Base-by-base conservation (phyloP, 257 asterid genomes). In the Solanum tarijense region DNA sequence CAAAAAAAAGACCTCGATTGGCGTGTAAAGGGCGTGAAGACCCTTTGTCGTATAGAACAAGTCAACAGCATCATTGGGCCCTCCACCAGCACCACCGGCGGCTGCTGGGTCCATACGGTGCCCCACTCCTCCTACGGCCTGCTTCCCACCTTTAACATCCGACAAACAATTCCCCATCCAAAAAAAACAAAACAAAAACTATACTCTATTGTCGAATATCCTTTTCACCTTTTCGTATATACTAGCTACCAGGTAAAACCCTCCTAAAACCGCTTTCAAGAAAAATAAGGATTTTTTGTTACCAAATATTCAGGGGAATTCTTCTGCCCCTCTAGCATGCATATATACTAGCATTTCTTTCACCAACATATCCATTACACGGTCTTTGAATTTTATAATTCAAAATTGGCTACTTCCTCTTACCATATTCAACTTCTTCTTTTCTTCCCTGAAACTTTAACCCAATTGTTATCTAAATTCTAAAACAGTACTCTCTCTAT, bases 111-210 rank as follows among this genome's bases (percentile, higher is more conserved):
- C 87, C 10, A 83, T 68, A 7, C 25, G 78, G 78, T 90, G 88
- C 83, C 39, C 87, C 84, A 87, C 89, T 2, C 81, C 88, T 23
- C 89, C 98, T 23, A 94, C 85, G 21, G 96, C 98, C 84, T 95
- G 98, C 89, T 93, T 86, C 21, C 98, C 98, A 69, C 98, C 98
- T 72, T 91, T 89, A 72, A 93, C 93, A 89, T 94, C 98, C 5
- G 98, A 93, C 16, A 86, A 84, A 87, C 95, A 94, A 65, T 91
- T 92, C 20, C 96, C 98, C 96, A 95, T 95, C 34, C 3, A 52
- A 52, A 52, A 52, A 16, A 48, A 14, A 43, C 4, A 41, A 41
- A 41, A 9, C 12, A 46, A 8, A 29, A 52, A 18, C 68, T 81
- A 1, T 81, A 68, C 35, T 25, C 1, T 66, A 27, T 66, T 62